Conservation (phyloP, 2,329 filamentous ascomycete species). For the Colletotrichum ledebouriae region DNA sequence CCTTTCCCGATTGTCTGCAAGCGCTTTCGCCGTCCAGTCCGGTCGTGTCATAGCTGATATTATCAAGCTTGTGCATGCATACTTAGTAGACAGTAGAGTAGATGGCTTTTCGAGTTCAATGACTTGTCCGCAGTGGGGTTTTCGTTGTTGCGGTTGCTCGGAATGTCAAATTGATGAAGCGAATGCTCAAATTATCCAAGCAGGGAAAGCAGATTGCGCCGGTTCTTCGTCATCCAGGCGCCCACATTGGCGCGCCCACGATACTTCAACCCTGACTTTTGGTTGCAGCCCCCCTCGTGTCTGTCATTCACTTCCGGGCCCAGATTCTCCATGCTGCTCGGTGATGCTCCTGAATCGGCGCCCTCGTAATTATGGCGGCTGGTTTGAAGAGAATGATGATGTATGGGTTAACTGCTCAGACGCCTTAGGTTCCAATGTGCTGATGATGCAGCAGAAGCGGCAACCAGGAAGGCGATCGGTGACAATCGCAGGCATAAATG, state of each 20-base stretch:
- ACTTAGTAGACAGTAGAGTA: no score
- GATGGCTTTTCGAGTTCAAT: no score
- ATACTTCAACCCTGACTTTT: conserved; percentile 11
- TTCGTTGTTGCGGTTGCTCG: no score
- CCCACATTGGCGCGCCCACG: conserved; percentile 21
- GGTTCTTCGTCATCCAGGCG: conserved; percentile 20
- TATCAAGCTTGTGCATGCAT: no score
- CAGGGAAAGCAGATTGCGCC: conserved; percentile 31
- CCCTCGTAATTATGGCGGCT: background rate
- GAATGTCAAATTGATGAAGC: conserved; percentile 17
- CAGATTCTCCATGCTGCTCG: conserved; percentile 5
- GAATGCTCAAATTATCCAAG: background rate
- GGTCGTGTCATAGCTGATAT: no score
- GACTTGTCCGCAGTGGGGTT: no score
- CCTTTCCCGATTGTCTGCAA: conserved; percentile 4
- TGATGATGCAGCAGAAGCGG: conserved; percentile 16
- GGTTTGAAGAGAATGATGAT: background rate
- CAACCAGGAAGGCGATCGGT: conserved; percentile 4
- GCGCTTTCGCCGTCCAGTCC: no score
- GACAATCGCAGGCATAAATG: conserved; percentile 14
- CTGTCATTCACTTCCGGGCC: background rate
- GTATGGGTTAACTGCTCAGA: background rate
- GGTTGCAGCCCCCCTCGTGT: conserved; percentile 1
- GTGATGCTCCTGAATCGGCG: conserved; percentile 2
- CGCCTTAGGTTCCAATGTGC: background rate